phyloP scores from a whole-genome alignment of 73 alveolate species.

The Uronychia binucleata region DNA sequence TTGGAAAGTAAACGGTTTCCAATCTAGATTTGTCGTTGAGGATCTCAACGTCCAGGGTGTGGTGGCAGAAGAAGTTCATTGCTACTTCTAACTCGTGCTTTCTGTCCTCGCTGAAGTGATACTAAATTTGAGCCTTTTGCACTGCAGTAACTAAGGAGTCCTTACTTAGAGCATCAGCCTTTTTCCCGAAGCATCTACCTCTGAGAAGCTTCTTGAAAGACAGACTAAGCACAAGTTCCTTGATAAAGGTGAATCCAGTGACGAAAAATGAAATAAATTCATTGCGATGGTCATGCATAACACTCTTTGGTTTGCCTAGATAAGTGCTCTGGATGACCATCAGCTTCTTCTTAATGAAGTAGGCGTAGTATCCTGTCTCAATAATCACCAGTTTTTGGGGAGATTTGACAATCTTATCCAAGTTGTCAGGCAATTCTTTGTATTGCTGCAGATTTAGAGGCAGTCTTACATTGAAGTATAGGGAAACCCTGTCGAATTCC shows the following conservation, averaged over 20 bases:
- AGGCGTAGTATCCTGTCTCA: neutral
- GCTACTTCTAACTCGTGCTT: neutral
- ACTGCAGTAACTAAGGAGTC: neutral
- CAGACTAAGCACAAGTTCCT: too few species aligned
- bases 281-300: too few species aligned
- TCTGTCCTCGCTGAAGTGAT: neutral
- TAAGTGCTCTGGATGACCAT: too few species aligned
- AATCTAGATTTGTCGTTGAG: slow-evolving; percentile 1
- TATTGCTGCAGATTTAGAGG: neutral
- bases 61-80: neutral
- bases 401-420: neutral
- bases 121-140: neutral
- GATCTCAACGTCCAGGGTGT: neutral
- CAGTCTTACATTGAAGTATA: neutral
- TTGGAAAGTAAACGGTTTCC: slow-evolving; percentile 28
- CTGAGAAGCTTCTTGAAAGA: too few species aligned
- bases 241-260: too few species aligned
- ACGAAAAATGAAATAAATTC: too few species aligned
- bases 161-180: neutral
- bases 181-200: neutral
- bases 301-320: too few species aligned
- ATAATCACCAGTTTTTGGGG: neutral
- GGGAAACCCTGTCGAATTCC: neutral
- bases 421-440: neutral
- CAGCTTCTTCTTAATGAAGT: neutral